phyloP scores from a whole-genome alignment of 78 protist genomes.

The Goniomonas avonlea region DNA sequence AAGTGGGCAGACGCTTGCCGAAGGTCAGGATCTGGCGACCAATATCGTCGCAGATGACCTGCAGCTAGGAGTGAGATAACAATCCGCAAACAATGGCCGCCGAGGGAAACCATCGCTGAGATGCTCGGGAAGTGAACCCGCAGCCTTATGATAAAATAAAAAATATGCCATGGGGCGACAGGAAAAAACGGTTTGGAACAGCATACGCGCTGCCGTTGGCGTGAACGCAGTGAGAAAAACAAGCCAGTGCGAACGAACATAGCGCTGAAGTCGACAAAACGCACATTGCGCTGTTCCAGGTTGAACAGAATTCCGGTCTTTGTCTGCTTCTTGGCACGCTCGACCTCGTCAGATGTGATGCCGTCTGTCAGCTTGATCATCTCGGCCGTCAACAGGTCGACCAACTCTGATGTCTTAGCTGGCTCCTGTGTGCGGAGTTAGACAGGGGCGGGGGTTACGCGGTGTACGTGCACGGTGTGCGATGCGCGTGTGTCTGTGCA shows the following conservation, averaged over 20 bases:
- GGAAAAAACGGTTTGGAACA: no score
- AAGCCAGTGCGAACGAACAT: no score
- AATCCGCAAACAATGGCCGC: background rate
- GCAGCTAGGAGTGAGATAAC: background rate
- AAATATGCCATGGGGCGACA: no score
- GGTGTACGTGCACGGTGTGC: background rate
- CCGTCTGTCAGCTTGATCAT: background rate
- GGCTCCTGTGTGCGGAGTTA: background rate
- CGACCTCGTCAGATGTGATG: background rate
- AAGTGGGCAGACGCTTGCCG: background rate
- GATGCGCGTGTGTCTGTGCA: background rate
- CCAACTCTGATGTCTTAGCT: no score
- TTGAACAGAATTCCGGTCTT: constrained; percentile 20
- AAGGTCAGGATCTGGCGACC: constrained; percentile 1
- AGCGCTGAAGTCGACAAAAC: constrained; percentile 17
- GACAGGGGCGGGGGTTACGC: background rate
- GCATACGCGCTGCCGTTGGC: no score
- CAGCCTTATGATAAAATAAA: no score
- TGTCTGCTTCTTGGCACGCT: constrained; percentile 31
- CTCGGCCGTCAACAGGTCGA: background rate
- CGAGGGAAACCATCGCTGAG: background rate
- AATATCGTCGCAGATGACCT: constrained; percentile 3
- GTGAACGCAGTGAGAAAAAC: no score
- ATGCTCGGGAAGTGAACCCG: no score
- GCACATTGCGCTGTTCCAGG: constrained; percentile 6